Base-by-base conservation (phyloP, 495 filamentous ascomycete genomes). In the Alectoria sarmentosa region DNA sequence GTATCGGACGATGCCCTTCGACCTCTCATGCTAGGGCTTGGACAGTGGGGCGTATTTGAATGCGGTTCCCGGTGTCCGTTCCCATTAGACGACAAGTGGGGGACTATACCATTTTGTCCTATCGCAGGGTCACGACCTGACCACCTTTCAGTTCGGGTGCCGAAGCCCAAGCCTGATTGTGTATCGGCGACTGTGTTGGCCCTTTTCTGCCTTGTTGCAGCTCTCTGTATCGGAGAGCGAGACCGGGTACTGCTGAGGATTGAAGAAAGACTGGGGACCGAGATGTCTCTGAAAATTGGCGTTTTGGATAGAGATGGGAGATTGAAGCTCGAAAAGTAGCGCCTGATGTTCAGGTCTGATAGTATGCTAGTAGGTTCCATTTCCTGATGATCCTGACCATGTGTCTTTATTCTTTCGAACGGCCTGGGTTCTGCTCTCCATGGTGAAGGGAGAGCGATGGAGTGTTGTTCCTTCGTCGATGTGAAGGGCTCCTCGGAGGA, bases 281-380 rank as follows among this genome's bases (percentile, higher is more conserved):
- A 65, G 21, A 71, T 38, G 49, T 72, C 70, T 61, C 58, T 70
- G 26, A 80, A 67, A 44, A 70, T 71, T 1, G 73, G 69, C 23
- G 76, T 76, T 21, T 83, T 77, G 21, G 84, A 79, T 66, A 85
- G 77, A 26, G 83, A 82, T 1, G 83, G 81, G 34, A 85, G 39
- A 54, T 57, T 69, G 28, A 71, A 26, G 34, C 37, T 67, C 10
- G 70, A 62, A 19, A 72, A n/a, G 39, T 68, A 72, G n/a, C 68
- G 64, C 55, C 62, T 69, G 54, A 69, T n/a, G n/a, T 67, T 71
- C 1, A 65, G 42, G 58, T 72, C 70, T 30, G 64, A 13, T 59
- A 58, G 75, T 76, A 63, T 79, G 74, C n/a, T 77, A 72, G 60
- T 81, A 67, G 69, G 75, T 75, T 69, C 77, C 70, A 36, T 79